A percentile compares a stretch with the other conserved stretches of the same genome.
These are phyloP conservation scores for Xylaria bambusicola DNA, from an alignment of 495 filamentous ascomycete genomes.

Conservation along the genomic window DNA sequence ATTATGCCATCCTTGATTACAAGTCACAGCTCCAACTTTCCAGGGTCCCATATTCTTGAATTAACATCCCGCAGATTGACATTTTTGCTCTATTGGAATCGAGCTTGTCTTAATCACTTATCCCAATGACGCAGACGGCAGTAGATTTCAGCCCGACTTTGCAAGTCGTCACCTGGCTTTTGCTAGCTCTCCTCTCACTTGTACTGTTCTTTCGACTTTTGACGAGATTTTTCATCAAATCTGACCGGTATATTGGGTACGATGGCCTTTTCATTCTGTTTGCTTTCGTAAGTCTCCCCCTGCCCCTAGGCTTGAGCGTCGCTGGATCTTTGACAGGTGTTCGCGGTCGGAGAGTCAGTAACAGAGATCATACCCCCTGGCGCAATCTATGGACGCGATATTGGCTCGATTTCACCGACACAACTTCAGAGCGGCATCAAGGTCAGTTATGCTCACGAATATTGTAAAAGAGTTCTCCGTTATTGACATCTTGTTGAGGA, in stretches of 20 bases:
- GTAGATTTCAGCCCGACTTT: constrained; percentile 28
- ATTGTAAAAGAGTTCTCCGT: neutral
- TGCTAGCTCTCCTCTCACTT: constrained; percentile 29
- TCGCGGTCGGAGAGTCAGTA: no score
- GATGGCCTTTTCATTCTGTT: constrained; percentile 25
- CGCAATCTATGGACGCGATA: no score
- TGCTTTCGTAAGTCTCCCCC: constrained; percentile 26
- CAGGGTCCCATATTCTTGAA: no score
- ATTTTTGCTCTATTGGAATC: no score
- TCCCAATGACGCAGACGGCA: neutral
- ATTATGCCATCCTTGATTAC: no score
- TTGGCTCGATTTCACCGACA: no score
- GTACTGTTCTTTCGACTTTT: constrained; percentile 30
- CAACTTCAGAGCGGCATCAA: constrained; percentile 24
- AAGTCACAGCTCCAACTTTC: no score
- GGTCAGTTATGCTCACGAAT: constrained; percentile 5
- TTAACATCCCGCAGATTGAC: no score
- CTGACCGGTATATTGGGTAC: constrained; percentile 26
- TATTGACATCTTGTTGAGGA: constrained; percentile 15
- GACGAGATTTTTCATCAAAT: constrained; percentile 31
- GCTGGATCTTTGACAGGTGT: no score
- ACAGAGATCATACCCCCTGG: no score
- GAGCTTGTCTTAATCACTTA: no score
- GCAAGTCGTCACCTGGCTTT: constrained; percentile 30
- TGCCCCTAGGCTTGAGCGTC: no score